These are phyloP conservation scores for Trametes cingulata DNA, from an alignment of 768 basidiomycete genomes.

Conservation along the genomic window DNA sequence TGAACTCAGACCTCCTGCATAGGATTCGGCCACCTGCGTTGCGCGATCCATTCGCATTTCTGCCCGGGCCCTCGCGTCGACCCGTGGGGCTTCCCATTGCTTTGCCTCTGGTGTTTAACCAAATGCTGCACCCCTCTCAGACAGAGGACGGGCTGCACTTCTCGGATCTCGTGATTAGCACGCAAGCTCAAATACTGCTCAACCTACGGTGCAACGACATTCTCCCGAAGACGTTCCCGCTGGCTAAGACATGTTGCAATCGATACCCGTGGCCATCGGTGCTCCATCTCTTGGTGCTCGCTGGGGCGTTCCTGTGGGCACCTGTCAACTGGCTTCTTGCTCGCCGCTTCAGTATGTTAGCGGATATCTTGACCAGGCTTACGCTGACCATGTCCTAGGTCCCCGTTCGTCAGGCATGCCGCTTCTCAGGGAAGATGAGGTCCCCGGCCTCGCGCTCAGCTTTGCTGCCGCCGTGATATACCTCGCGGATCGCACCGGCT, in stretches of 20 bases:
- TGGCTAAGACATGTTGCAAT: slow-evolving; percentile 72
- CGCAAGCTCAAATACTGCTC: slow-evolving; percentile 76
- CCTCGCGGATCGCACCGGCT: slow-evolving; percentile 78
- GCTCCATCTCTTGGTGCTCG: slow-evolving; percentile 56
- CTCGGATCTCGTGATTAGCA: slow-evolving; percentile 55
- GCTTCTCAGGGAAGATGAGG: slow-evolving; percentile 38
- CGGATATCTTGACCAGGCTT: background rate
- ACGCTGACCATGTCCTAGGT: slow-evolving; percentile 12
- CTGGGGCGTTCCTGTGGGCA: slow-evolving; percentile 48
- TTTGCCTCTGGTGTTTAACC: slow-evolving; percentile 79
- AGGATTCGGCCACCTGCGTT: slow-evolving; percentile 46
- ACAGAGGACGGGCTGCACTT: slow-evolving; percentile 90
- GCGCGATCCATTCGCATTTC: slow-evolving; percentile 33
- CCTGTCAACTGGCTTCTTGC: slow-evolving; percentile 47
- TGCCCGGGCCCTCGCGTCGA: slow-evolving; percentile 21
- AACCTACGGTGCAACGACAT: slow-evolving; percentile 87
- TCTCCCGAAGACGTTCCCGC: slow-evolving; percentile 64
- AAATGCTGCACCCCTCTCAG: slow-evolving; percentile 68
- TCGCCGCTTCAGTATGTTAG: slow-evolving; percentile 26
- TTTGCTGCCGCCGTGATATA: slow-evolving; percentile 67
- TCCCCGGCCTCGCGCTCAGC: slow-evolving; percentile 63
- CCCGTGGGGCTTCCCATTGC: slow-evolving; percentile 42
- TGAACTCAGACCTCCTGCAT: slow-evolving; percentile 85
- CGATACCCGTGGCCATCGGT: slow-evolving; percentile 67
- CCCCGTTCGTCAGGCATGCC: slow-evolving; percentile 18